These are phyloP conservation scores for Penicillium sp. DNA, from an alignment of 2,329 filamentous ascomycete genomes.

Conservation along the genomic window DNA sequence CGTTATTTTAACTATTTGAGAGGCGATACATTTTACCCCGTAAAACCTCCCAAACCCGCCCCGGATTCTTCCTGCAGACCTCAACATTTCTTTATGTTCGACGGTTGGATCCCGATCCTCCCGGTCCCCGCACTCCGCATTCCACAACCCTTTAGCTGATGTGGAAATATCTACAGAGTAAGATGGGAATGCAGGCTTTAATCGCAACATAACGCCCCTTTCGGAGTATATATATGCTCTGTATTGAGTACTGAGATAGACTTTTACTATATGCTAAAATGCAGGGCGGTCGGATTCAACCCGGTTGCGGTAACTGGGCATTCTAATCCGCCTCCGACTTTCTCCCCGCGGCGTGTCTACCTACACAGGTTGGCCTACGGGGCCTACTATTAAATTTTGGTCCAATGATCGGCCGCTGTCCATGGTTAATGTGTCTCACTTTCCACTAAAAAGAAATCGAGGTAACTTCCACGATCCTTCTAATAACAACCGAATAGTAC, in stretches of 20 bases:
- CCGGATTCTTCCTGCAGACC: slow-evolving; percentile 7
- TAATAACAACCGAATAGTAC: background rate
- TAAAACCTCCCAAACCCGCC: background rate
- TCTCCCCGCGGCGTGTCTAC: background rate
- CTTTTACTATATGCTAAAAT: background rate
- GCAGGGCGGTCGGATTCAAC: background rate
- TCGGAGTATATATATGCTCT: background rate
- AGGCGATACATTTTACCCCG: background rate
- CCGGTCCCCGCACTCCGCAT: slow-evolving; percentile 23
- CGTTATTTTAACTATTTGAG: background rate
- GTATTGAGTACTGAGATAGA: background rate
- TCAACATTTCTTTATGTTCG: background rate
- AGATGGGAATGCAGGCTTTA: background rate
- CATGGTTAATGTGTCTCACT: background rate
- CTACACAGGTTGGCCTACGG: background rate
- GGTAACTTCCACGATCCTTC: background rate
- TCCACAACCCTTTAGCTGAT: background rate
- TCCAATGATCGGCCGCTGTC: slow-evolving; percentile 2
- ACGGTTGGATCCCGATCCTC: slow-evolving; percentile 18
- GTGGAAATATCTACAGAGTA: background rate
- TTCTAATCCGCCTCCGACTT: background rate
- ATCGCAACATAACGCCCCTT: background rate
- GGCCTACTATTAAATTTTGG: background rate
- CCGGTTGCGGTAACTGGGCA: slow-evolving; percentile 2
- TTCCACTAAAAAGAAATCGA: background rate